Percentiles rank a stretch among this genome's conserved stretches.
These are phyloP conservation scores for Nothopassalora personata DNA, from an alignment of 2,329 filamentous ascomycete genomes.

Conservation along the genomic window DNA sequence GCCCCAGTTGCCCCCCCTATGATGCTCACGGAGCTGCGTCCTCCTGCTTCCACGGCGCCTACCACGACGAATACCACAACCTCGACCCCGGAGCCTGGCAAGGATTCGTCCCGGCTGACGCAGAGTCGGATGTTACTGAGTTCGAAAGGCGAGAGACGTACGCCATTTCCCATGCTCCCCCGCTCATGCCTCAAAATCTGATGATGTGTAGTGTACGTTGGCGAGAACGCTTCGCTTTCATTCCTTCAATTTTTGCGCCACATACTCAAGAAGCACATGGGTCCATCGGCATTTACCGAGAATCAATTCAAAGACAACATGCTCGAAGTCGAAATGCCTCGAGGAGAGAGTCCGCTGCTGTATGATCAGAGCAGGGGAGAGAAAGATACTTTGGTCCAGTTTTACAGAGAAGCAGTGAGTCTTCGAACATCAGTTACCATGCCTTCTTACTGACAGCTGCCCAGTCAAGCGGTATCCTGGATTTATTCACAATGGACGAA, in stretches of 20 bases:
- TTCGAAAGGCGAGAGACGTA: slow-evolving; percentile 49
- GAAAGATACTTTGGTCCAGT: slow-evolving; percentile 29
- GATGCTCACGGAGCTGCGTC: not conserved
- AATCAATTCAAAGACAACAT: slow-evolving; percentile 48
- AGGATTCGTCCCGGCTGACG: slow-evolving; percentile 12
- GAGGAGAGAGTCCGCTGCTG: slow-evolving; percentile 14
- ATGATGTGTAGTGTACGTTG: slow-evolving; percentile 41
- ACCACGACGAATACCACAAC: slow-evolving; percentile 11
- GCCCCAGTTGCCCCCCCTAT: slow-evolving; percentile 1
- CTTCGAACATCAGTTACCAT: not conserved
- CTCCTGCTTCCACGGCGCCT: slow-evolving; percentile 1
- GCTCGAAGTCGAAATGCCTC: slow-evolving; percentile 41
- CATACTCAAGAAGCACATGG: slow-evolving; percentile 47
- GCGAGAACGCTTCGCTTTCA: slow-evolving; percentile 50
- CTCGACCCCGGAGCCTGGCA: slow-evolving; percentile 16
- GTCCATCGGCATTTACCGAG: slow-evolving; percentile 51
- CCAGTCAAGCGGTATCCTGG: slow-evolving; percentile 41
- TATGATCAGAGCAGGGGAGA: slow-evolving; percentile 32
- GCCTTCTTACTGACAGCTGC: slow-evolving; percentile 21
- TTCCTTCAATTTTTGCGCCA: slow-evolving; percentile 52
- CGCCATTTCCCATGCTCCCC: not conserved
- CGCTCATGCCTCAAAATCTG: not conserved
- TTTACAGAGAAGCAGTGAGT: slow-evolving; percentile 32
- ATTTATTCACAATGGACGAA: slow-evolving; percentile 33
- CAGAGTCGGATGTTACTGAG: slow-evolving; percentile 47